Conservation (phyloP, 345 rosid species). For the Euphorbia lathyris region DNA sequence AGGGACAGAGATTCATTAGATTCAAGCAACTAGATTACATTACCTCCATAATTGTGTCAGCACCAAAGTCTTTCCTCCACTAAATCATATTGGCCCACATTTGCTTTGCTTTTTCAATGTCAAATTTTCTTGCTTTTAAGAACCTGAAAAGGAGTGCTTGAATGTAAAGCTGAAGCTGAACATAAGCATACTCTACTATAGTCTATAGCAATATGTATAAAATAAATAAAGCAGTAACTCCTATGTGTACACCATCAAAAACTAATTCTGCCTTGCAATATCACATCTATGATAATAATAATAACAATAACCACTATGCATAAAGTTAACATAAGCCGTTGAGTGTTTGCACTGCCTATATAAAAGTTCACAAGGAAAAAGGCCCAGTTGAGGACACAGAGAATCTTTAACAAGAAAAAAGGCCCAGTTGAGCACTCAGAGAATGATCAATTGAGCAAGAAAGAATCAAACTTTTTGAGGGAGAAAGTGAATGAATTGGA, state of each 20-base stretch:
- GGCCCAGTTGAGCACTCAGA: no score
- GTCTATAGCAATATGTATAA: not conserved
- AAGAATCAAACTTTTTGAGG: no score
- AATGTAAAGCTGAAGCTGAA: not conserved
- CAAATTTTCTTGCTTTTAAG: slow-evolving; percentile 89
- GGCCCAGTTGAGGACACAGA: no score
- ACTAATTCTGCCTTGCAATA: not conserved
- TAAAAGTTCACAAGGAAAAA: slow-evolving; percentile 1
- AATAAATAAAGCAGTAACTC: not conserved
- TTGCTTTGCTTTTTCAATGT: slow-evolving; percentile 61
- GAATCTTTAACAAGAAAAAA: not conserved
- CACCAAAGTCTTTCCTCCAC: slow-evolving; percentile 84
- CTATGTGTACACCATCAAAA: not conserved
- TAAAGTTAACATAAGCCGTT: not conserved
- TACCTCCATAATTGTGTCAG: slow-evolving; percentile 85
- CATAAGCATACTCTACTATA: not conserved
- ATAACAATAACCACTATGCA: not conserved
- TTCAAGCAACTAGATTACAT: not conserved
- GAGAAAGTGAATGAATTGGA: slow-evolving; percentile 38
- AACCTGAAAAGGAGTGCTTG: slow-evolving; percentile 46
- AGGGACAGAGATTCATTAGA: not conserved
- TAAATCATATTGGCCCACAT: slow-evolving; percentile 92
- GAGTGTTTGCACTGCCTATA: not conserved
- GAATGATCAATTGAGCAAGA: no score
- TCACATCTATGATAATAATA: no score